Evolutionary conservation across 345 rosid species (phyloP), one percentile per base, ranked within the genome.

Genomic region (Eucalyptus cloeziana): DNA sequence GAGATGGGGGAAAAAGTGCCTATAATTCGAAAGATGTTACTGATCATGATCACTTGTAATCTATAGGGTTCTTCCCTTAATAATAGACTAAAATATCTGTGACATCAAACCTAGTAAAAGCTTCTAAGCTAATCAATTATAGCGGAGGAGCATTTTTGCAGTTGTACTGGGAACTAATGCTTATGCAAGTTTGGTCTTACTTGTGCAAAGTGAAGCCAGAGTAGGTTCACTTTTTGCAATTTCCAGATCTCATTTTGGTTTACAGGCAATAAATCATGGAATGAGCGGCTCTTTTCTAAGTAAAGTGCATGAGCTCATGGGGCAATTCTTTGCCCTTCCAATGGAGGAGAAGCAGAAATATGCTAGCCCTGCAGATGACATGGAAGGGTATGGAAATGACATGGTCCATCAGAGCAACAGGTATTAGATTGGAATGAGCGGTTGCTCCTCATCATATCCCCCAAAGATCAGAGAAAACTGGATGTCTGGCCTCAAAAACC

Each of bases 361-460:
- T 79, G 50, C 89, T 45, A 90, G 91, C 87, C 91, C 90, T 86
- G 80, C 50, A 22, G 86, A 86, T 45, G 89, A 87, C 85, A 60
- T 91, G 40, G 90, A 92, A 91, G 94, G 94, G 15, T 92, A 90
- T 87, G 91, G 90, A 50, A 92, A 30, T 76, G 90, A 88, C 88
- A 88, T 56, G 85, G 58, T 90, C 86, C 76, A 86, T 21, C 67
- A 60, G 89, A 91, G 67, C 3, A 90, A 13, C 91, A 91, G 86
- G 90, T 88, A 4, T 30, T 85, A 64, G 89, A 92, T 62, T 92
- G 92, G 92, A 89, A 87, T 45, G 92, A 91, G 85, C 90, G 92
- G 30, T 71, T 92, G 22, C 90, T 87, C n/a, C 92, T 90, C 25
- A 69, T 51, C 11, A 14, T 89, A 47, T 52, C 51, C 52, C 94